Conservation (phyloP, 345 rosid genomes). For the Angophora floribunda region DNA sequence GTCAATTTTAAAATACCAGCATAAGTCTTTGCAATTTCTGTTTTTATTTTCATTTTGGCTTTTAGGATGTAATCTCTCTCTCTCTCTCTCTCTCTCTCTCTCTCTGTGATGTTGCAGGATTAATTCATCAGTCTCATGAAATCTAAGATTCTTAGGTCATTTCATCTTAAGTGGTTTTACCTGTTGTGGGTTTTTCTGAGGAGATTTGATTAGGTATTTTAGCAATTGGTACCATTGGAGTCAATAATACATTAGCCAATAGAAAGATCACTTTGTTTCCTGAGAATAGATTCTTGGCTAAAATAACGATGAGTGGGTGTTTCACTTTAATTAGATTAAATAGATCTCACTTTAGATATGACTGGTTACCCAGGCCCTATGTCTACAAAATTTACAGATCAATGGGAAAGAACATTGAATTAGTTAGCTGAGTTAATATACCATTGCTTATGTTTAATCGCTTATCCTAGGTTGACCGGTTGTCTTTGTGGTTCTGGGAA, state of each 20-base stretch:
- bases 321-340: neutral
- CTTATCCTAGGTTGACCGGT: neutral
- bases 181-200: neutral
- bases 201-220: neutral
- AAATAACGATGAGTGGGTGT: neutral
- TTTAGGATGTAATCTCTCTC: neutral
- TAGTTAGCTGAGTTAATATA: neutral
- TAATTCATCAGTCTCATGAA: neutral
- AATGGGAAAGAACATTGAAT: neutral
- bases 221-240: neutral
- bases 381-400: neutral
- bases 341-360: neutral
- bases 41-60: neutral
- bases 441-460: neutral
- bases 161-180: neutral
- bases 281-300: neutral
- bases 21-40: neutral
- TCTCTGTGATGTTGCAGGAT: neutral
- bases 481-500: neutral
- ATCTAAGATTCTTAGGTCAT: neutral
- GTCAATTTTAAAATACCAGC: neutral
- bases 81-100: neutral
- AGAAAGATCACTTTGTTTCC: neutral
- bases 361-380: neutral
- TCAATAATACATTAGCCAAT: neutral